Evolutionary conservation across 345 rosid species (phyloP), one percentile per base, ranked within the genome.

Genomic region (Mercurialis annua): DNA sequence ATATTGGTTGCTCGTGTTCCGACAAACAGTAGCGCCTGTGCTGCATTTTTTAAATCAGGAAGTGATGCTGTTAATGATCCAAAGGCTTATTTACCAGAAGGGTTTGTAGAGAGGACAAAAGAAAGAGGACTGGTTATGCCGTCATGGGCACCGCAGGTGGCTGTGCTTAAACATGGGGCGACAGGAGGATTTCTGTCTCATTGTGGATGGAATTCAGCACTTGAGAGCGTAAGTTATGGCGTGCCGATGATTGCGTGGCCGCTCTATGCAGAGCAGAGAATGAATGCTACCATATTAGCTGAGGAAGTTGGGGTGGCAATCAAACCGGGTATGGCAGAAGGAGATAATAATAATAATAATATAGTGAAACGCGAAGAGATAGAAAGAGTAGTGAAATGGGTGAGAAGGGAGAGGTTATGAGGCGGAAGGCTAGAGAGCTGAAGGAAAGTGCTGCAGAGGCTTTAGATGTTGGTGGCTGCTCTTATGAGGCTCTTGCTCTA

Each of bases 171-270:
- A 18, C 77, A 74, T 24, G 24, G 36, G 10, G 33, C 78, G 1
- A 64, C 69, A 0, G 78, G 73, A 5, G 78, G 73, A 2, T 69
- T 74, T 44, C 20, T 63, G n/a, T 34, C 73, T 5, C 78, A 74
- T 30, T 74, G 78, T 26, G 78, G 78, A 36, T 68, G 78, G 78
- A 74, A 74, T 26, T 74, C 78, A 0, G 42, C 55, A 3, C 31
- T 74, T 59, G 78, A 74, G 73, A 50, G 61, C 52, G 30, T 69
- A 4, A 29, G 20, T 24, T 20, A 20, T 6, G 78, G 66, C 0
- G 56, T 68, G 24, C 73, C 78, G 3, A 68, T 68, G 27, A 74
- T 74, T 30, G 61, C 65, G 2, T 74, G 73, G 78, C 78, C 78
- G 2, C 65, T 74, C 2, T 74, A 68, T n/a, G 73, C 78, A 2